Evolutionary conservation across 1,284 basidiomycete genomes (phyloP).

Genomic region (Taiwanofungus camphoratus): DNA sequence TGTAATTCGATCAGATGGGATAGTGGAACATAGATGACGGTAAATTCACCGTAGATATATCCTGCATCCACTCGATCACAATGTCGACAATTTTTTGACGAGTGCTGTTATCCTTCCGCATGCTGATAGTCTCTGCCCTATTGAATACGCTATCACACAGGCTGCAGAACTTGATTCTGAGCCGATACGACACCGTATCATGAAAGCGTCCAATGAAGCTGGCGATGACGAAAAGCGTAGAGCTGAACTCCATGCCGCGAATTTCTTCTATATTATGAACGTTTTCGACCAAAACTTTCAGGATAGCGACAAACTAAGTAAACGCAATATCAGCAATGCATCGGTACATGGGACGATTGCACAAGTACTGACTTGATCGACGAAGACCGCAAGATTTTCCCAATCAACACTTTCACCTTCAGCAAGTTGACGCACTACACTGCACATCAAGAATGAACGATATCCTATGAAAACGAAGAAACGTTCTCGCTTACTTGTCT

Average conservation of each 20-base stretch:
- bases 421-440: slow-evolving; percentile 42
- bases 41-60: slow-evolving; percentile 39
- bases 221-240: slow-evolving; percentile 58
- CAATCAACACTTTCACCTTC: slow-evolving; percentile 38
- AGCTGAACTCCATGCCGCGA: slow-evolving; percentile 65
- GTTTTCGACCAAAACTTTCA: slow-evolving; percentile 76
- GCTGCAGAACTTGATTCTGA: slow-evolving; percentile 73
- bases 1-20: slow-evolving; percentile 9
- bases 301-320: slow-evolving; percentile 60
- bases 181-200: slow-evolving; percentile 48
- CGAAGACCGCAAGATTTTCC: slow-evolving; percentile 57
- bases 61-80: slow-evolving; percentile 72
- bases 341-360: too few species aligned
- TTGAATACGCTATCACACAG: slow-evolving; percentile 67
- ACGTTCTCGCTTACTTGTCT: slow-evolving; percentile 51
- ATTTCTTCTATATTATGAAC: slow-evolving; percentile 50
- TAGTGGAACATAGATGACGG: neutral
- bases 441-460: slow-evolving; percentile 14
- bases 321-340: too few species aligned
- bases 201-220: slow-evolving; percentile 62
- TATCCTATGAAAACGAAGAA: neutral
- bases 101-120: slow-evolving; percentile 61
- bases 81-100: slow-evolving; percentile 73
- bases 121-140: slow-evolving; percentile 52
- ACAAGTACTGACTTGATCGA: slow-evolving; percentile 58